Conservation (phyloP, 1,284 basidiomycete genomes). For the Afroboletus lepidellus region DNA sequence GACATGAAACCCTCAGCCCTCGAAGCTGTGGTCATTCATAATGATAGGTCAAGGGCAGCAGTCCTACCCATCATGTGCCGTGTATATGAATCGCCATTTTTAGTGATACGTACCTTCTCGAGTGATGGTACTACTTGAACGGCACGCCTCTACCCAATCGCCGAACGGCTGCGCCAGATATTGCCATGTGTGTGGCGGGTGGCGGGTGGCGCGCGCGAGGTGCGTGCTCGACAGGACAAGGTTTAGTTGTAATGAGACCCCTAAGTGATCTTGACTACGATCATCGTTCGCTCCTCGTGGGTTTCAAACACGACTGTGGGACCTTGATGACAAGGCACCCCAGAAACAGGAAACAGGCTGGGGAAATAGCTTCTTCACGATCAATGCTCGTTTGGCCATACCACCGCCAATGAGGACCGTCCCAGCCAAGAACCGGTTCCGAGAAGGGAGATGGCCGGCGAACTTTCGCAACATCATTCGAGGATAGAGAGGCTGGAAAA, state of each 20-base stretch:
- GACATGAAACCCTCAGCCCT: conserved; percentile 13
- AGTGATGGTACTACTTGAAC: neutral
- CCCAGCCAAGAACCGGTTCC: neutral
- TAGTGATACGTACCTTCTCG: neutral
- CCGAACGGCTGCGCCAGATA: neutral
- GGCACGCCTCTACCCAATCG: neutral
- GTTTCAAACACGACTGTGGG: neutral
- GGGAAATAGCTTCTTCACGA: conserved; percentile 12
- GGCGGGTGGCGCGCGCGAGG: neutral
- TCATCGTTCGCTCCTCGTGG: neutral
- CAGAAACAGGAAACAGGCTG: neutral
- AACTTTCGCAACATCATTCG: neutral
- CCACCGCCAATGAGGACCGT: neutral
- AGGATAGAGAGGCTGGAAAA: neutral
- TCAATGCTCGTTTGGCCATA: neutral
- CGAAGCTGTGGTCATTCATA: neutral
- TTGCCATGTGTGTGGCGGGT: neutral
- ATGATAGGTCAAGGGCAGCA: neutral
- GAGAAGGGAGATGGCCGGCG: neutral
- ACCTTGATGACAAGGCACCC: neutral
- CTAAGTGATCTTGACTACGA: neutral
- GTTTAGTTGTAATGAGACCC: conserved; percentile 3
- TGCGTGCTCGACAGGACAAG: neutral
- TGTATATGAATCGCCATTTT: neutral
- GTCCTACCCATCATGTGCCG: neutral